phyloP scores from a whole-genome alignment of 1,284 basidiomycete genomes.

The Heterobasidion occidentale region DNA sequence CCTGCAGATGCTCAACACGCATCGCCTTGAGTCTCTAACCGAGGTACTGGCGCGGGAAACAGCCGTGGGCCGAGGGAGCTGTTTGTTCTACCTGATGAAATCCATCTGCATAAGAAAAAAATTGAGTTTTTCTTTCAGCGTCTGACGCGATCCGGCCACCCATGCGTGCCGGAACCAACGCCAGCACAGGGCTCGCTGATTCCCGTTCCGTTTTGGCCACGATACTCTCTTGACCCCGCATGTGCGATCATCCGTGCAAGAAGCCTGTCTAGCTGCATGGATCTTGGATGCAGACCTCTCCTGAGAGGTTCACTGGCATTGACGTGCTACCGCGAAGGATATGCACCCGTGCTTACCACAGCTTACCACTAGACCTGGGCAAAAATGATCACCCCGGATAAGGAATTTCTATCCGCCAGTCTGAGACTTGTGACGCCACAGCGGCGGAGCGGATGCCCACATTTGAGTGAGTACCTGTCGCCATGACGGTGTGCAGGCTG shows the following conservation, averaged over 20 bases:
- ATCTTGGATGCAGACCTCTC: too few species aligned
- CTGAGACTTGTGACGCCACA: background rate
- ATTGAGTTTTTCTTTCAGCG: background rate
- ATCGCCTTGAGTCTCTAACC: background rate
- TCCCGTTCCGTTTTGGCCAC: too few species aligned
- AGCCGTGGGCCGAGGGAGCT: background rate
- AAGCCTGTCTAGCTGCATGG: too few species aligned
- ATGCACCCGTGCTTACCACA: too few species aligned
- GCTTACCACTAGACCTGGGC: too few species aligned
- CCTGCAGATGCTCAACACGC: background rate
- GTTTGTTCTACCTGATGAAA: too few species aligned
- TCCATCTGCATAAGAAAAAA: background rate
- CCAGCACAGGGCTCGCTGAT: too few species aligned
- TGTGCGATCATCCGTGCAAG: too few species aligned
- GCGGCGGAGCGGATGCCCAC: too few species aligned
- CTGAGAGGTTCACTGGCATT: too few species aligned
- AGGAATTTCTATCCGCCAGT: background rate
- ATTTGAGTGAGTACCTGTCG: background rate
- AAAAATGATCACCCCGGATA: background rate
- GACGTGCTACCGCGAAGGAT: too few species aligned
- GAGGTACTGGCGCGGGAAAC: background rate
- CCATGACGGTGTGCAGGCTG: background rate
- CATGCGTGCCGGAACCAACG: background rate
- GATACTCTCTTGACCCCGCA: too few species aligned
- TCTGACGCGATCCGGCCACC: background rate